Evolutionary conservation across 805 yeast species (phyloP), one percentile per base, ranked within the genome.

Genomic region (Suhomyces faveliae): DNA sequence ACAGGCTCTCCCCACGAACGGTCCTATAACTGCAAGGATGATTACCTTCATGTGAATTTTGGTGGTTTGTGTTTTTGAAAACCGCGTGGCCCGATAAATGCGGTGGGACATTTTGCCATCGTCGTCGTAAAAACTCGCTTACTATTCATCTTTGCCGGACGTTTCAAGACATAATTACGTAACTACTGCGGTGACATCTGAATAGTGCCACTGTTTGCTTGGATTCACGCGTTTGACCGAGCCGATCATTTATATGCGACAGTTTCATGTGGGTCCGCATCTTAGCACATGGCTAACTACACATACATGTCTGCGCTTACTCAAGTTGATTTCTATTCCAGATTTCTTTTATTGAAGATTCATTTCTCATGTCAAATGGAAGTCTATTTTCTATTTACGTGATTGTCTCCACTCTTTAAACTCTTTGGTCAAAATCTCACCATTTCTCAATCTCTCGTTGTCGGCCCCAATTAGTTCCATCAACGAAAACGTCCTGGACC

Each of bases 401-500:
- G 48, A 45, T 27, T 48, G 43, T 49, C 71, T 58, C 76, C 76
- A 71, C 3, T 56, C 51, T 45, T 56, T 64, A 53, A 72, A 72
- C 54, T 71, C 76, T 21, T 51, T 51, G 6, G 63, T 56, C 37
- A 53, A 45, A 35, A 62, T 52, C 21, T 55, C 51, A 1, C 55
- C 61, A 45, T 51, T 49, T 12, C 63, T 40, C 53, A 58, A 51
- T n/a, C 50, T 30, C 40, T 50, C 52, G 51, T 58, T 49, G 40
- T 61, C 67, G 38, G 59, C 66, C 4, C 64, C 59, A 19, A 74
- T 53, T 43, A 84, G 72, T 55, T 79, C 80, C 9, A 67, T 63
- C 52, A 86, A 67, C 13, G 77, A 67, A 45, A 85, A 76, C 19
- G 82, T 72, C 46, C 79, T 76, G 24, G 79, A 76, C 7, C 71